phyloP scores from a whole-genome alignment of 1,284 basidiomycete genomes.

The Rhizoctonia solani region DNA sequence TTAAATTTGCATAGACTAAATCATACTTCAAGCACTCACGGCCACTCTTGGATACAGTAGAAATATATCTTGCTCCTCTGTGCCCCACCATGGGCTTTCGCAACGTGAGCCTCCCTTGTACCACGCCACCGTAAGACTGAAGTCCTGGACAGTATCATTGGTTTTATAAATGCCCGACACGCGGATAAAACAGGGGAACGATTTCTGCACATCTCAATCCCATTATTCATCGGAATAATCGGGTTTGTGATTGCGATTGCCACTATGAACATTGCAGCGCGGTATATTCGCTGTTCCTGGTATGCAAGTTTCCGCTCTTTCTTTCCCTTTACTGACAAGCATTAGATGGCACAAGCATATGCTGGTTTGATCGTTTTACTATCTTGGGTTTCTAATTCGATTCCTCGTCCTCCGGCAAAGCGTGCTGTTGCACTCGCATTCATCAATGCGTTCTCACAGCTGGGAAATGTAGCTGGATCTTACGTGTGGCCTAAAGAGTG shows the following conservation, averaged over 20 bases:
- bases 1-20: background rate
- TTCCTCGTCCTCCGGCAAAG: conserved; percentile 68
- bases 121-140: conserved; percentile 52
- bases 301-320: background rate
- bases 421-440: conserved; percentile 74
- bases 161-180: conserved; percentile 51
- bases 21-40: conserved; percentile 40
- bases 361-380: conserved; percentile 66
- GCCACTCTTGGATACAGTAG: conserved; percentile 66
- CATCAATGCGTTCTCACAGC: conserved; percentile 69
- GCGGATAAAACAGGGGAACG: conserved; percentile 70
- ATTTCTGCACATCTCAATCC: conserved; percentile 62
- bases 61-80: conserved; percentile 68
- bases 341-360: conserved; percentile 73
- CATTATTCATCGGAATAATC: conserved; percentile 62
- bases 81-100: conserved; percentile 76
- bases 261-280: conserved; percentile 65
- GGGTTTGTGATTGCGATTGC: conserved; percentile 73
- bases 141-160: conserved; percentile 37
- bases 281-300: conserved; percentile 69
- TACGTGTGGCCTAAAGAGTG: conserved; percentile 49
- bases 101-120: conserved; percentile 51
- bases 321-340: conserved; percentile 13
- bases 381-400: conserved; percentile 73
- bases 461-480: conserved; percentile 75